These are phyloP conservation scores for Phytophthora capsici DNA, from an alignment of 352 stramenopile genomes.

Conservation along the genomic window DNA sequence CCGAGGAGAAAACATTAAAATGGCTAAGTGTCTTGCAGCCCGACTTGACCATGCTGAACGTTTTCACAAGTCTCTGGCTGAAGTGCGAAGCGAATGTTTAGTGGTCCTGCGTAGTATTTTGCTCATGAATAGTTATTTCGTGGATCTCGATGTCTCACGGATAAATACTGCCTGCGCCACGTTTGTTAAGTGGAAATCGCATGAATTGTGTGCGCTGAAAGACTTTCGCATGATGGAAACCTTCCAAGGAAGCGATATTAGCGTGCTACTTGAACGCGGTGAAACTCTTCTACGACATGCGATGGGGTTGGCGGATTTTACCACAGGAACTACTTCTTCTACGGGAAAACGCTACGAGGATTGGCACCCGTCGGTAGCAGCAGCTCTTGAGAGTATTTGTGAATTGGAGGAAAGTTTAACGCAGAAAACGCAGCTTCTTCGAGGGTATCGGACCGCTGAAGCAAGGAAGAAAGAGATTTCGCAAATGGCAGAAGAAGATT, in stretches of 20 bases:
- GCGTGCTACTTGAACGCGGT: constrained; percentile 34
- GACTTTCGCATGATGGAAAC: constrained; percentile 49
- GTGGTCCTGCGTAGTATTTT: constrained; percentile 49
- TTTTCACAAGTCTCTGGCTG: constrained; percentile 51
- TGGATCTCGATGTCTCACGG: constrained; percentile 57
- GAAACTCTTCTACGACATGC: constrained; percentile 45
- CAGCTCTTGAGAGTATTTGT: constrained; percentile 35
- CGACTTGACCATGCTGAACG: constrained; percentile 37
- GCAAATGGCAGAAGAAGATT: constrained; percentile 51
- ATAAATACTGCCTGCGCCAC: constrained; percentile 47
- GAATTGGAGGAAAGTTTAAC: constrained; percentile 41
- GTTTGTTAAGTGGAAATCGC: constrained; percentile 41
- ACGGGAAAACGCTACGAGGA: constrained; percentile 54
- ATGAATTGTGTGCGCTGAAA: constrained; percentile 44
- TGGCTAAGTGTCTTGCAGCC: constrained; percentile 34
- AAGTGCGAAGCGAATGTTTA: constrained; percentile 53
- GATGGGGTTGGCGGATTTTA: constrained; percentile 66
- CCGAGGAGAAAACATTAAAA: constrained; percentile 38
- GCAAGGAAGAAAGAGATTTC: constrained; percentile 37
- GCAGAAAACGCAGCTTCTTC: constrained; percentile 46
- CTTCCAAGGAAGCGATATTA: constrained; percentile 47
- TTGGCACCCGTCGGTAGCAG: constrained; percentile 50
- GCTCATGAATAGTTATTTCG: constrained; percentile 65
- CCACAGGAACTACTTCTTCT: constrained; percentile 31
- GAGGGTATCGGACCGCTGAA: constrained; percentile 39